Conservation (phyloP, 768 basidiomycete genomes). For the Podaxis mareebaensis region DNA sequence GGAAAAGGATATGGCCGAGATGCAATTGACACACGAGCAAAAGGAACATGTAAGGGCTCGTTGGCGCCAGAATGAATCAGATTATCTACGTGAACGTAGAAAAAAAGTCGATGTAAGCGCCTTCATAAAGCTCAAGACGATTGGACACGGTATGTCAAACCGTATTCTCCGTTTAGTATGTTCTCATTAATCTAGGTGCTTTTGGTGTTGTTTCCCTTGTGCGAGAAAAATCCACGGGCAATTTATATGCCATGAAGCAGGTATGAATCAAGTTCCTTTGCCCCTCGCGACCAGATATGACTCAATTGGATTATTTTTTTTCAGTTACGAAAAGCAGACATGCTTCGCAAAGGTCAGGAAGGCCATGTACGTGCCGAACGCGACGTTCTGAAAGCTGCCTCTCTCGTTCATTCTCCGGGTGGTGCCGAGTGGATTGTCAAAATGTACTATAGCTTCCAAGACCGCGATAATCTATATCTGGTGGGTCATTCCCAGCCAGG, state of each 20-base stretch:
- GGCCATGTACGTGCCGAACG: slow-evolving; percentile 96
- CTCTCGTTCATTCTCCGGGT: slow-evolving; percentile 70
- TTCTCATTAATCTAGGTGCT: slow-evolving; percentile 58
- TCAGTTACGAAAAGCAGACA: slow-evolving; percentile 84
- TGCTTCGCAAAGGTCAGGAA: slow-evolving; percentile 96
- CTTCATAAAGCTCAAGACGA: slow-evolving; percentile 89
- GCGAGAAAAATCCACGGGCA: slow-evolving; percentile 74
- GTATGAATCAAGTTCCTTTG: slow-evolving; percentile 35
- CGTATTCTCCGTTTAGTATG: slow-evolving; percentile 26
- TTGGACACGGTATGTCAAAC: slow-evolving; percentile 75
- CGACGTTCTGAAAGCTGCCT: slow-evolving; percentile 90
- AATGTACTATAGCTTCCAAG: slow-evolving; percentile 92
- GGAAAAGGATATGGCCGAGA: slow-evolving; percentile 81
- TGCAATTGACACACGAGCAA: slow-evolving; percentile 69
- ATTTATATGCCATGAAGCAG: slow-evolving; percentile 97
- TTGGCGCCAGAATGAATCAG: slow-evolving; percentile 88
- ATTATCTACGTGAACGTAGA: slow-evolving; percentile 83
- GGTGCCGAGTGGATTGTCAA: slow-evolving; percentile 93
- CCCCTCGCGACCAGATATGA: slow-evolving; percentile 19
- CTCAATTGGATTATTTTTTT: slow-evolving; percentile 19
- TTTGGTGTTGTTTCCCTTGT: slow-evolving; percentile 97
- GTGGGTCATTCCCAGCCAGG: slow-evolving; percentile 47
- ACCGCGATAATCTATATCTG: slow-evolving; percentile 92
- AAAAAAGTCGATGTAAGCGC: slow-evolving; percentile 81
- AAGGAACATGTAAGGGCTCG: slow-evolving; percentile 71